A percentile compares a stretch with the other conserved stretches of the same genome.
Evolutionary conservation across 805 yeast genomes (phyloP).

Genomic region (Candida rishiriensis): DNA sequence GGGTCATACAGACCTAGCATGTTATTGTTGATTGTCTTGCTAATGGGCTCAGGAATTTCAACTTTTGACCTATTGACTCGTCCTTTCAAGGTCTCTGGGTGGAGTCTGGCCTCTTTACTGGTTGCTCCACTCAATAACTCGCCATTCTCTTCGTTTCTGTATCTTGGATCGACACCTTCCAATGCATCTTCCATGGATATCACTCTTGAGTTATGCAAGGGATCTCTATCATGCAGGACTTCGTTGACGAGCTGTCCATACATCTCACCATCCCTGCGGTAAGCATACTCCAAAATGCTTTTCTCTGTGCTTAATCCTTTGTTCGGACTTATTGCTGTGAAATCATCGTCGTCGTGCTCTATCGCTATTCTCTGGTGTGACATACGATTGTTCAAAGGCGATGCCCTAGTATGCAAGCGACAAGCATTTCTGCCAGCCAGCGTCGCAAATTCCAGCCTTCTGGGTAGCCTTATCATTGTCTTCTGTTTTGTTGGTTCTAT

Average conservation of each 20-base stretch:
- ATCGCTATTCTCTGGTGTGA: constrained; percentile 11
- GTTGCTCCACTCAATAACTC: constrained; percentile 34
- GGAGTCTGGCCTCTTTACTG: constrained; percentile 51
- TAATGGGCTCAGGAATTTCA: constrained; percentile 50
- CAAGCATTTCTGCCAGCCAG: too few species aligned
- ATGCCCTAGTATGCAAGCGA: too few species aligned
- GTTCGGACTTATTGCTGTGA: constrained; percentile 11
- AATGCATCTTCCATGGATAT: constrained; percentile 34
- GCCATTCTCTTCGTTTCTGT: constrained; percentile 30
- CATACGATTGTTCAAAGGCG: background rate
- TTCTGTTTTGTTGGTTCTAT: too few species aligned
- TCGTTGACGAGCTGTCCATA: constrained; percentile 41
- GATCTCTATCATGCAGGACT: constrained; percentile 31
- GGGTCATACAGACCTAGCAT: constrained; percentile 61
- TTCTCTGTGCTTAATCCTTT: constrained; percentile 19
- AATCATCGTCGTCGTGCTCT: constrained; percentile 20
- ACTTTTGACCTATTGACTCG: constrained; percentile 49
- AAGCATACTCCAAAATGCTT: constrained; percentile 30
- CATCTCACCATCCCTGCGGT: constrained; percentile 34
- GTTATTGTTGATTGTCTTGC: constrained; percentile 58
- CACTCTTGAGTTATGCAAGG: constrained; percentile 30
- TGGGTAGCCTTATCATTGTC: too few species aligned
- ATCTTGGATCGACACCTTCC: constrained; percentile 28
- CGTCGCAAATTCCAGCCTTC: too few species aligned
- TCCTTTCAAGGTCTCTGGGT: constrained; percentile 54